Evolutionary conservation across 805 yeast species (phyloP), one percentile per base, ranked within the genome.

Genomic region (Schizosaccharomyces octosporus): DNA sequence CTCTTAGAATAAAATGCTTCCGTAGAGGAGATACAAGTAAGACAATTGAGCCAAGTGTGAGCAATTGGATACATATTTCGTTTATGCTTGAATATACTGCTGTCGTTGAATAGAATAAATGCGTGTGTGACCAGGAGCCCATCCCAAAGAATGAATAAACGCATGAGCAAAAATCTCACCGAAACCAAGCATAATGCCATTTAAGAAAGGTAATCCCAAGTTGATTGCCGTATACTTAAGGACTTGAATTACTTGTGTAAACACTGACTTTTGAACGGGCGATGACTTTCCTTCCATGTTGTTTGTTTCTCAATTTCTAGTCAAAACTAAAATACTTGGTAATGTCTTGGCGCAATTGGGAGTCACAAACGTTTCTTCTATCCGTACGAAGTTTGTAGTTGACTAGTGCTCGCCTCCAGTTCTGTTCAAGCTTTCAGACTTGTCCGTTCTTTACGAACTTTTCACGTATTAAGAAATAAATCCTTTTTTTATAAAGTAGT

Each of bases 151-250:
- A 74, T 86, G 85, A 5, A 95, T 95, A 51, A 90, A 72, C 68
- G 90, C 97, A 69, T 89, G 96, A 7, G 97, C 97, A 63, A 87
- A 74, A 24, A 90, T 82, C 73, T 90, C 97, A 1, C 97, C 97
- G 70, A 90, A 87, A 0, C 97, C 97, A 60, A 90, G 78, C 95
- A 89, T 89, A 72, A 90, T 75, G 7, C 97, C 97, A 67, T 90
- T 90, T 66, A 90, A 75, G 67, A 90, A 88, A 1, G 97, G 97
- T 58, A 90, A 72, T 1, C 88, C 69, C 66, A 90, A 72, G 66
- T 90, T 90, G 64, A 90, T 81, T 1, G 88, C 67, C 19, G 62
- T 58, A 51, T 61, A 64, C 36, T 51, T 51, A 5, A 51, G n/a
- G 13, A 51, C 21, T 24, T 51, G 36, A 4, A 51, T 6, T 7